phyloP scores from a whole-genome alignment of 768 basidiomycete genomes.

The Amanita pseudoporphyria region DNA sequence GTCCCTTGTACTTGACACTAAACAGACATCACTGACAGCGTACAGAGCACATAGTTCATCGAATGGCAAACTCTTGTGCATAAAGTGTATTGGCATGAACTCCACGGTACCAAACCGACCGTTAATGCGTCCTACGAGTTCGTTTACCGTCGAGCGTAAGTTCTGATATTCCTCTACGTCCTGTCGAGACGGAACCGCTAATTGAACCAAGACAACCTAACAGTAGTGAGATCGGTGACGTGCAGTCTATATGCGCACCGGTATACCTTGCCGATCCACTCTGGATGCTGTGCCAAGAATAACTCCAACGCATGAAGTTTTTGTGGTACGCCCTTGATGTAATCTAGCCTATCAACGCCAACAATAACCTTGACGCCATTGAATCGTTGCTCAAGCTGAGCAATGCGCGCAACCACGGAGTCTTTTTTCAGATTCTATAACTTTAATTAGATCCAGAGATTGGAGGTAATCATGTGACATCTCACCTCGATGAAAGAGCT shows the following conservation, averaged over 20 bases:
- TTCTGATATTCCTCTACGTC: constrained; percentile 99
- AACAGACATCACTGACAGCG: constrained; percentile 91
- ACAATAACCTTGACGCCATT: constrained; percentile 95
- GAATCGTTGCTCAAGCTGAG: constrained; percentile 82
- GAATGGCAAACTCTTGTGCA: constrained; percentile 91
- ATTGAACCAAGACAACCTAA: constrained; percentile 90
- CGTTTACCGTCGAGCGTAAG: constrained; percentile 89
- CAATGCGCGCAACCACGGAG: constrained; percentile 72
- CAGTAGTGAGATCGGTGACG: neutral
- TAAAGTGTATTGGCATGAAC: constrained; percentile 99
- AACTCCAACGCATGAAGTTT: constrained; percentile 95
- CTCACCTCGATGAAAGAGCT: constrained; percentile 76
- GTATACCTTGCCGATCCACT: constrained; percentile 93
- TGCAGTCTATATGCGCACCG: neutral
- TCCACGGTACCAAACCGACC: constrained; percentile 98
- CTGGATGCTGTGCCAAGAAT: constrained; percentile 95
- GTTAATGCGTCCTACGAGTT: constrained; percentile 97
- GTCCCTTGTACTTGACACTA: constrained; percentile 91
- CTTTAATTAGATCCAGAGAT: constrained; percentile 4
- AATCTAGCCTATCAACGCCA: constrained; percentile 96
- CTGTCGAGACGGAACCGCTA: constrained; percentile 94
- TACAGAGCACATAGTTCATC: constrained; percentile 98
- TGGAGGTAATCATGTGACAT: neutral
- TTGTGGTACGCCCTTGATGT: constrained; percentile 99
- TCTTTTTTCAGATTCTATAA: constrained; percentile 68